These are phyloP conservation scores for Aureobasidium sp. DNA, from an alignment of 2,329 filamentous ascomycete genomes.

Conservation along the genomic window DNA sequence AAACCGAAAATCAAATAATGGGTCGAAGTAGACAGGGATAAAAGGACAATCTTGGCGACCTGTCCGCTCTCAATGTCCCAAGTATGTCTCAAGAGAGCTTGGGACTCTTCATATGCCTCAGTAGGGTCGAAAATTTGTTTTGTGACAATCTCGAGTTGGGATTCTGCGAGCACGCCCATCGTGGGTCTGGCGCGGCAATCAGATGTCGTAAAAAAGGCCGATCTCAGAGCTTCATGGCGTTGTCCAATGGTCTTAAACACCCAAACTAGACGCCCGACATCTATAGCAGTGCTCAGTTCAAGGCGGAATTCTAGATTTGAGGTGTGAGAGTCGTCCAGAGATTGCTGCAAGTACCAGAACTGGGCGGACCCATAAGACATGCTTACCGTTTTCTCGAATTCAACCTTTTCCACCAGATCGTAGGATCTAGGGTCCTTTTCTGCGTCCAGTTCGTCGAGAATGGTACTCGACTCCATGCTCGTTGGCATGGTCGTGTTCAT, in stretches of 20 bases:
- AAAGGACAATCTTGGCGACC: slow-evolving; percentile 22
- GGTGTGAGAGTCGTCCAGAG: neutral
- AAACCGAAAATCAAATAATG: slow-evolving; percentile 26
- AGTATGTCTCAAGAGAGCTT: slow-evolving; percentile 13
- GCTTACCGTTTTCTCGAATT: neutral
- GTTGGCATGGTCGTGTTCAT: no score
- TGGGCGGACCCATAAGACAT: neutral
- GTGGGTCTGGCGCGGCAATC: slow-evolving; percentile 9
- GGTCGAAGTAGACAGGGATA: neutral
- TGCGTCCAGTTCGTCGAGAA: no score
- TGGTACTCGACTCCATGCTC: no score
- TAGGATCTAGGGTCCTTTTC: no score
- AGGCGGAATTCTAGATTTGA: neutral
- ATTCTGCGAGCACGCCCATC: neutral
- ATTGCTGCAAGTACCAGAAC: neutral
- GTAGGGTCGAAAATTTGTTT: neutral
- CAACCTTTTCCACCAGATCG: no score
- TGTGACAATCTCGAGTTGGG: slow-evolving; percentile 1
- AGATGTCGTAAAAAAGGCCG: slow-evolving; percentile 12
- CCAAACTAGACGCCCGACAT: neutral
- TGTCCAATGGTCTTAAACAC: neutral
- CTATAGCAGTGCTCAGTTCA: neutral
- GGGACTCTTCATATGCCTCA: slow-evolving; percentile 6
- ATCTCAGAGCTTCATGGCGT: slow-evolving; percentile 15
- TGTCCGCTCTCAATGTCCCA: slow-evolving; percentile 25